Percentiles rank a stretch among this genome's conserved stretches.
These are phyloP conservation scores for Echria macrotheca DNA, from an alignment of 495 filamentous ascomycete genomes.

Conservation along the genomic window DNA sequence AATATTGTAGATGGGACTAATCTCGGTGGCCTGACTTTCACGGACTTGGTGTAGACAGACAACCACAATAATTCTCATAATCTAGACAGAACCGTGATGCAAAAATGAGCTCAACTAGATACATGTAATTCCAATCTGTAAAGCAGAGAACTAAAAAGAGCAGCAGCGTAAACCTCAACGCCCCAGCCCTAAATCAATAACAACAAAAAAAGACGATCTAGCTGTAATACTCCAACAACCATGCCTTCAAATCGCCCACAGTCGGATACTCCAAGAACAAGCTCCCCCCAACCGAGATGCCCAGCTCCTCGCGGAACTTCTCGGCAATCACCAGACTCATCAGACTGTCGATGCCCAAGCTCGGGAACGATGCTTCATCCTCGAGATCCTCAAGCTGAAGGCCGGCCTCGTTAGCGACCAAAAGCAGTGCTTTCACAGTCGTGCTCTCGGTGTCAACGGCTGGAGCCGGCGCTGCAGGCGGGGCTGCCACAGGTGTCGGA, in stretches of 20 bases:
- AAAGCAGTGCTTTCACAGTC: conserved; percentile 1
- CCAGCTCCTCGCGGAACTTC: conserved; percentile 40
- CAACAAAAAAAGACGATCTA: not conserved
- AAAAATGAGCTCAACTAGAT: no score
- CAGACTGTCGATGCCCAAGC: conserved; percentile 47
- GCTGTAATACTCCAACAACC: conserved; percentile 16
- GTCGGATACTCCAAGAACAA: conserved; percentile 43
- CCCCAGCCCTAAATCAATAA: no score
- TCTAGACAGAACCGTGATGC: no score
- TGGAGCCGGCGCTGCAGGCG: not conserved
- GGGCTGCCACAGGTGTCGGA: not conserved
- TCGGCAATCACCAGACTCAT: conserved; percentile 37
- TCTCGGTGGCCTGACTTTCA: no score
- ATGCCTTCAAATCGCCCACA: conserved; percentile 29
- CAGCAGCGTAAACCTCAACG: no score
- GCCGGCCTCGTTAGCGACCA: conserved; percentile 12
- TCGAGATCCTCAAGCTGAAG: conserved; percentile 6
- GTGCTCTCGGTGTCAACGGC: conserved; percentile 19
- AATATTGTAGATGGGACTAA: no score
- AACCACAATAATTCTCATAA: no score
- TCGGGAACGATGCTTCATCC: conserved; percentile 29
- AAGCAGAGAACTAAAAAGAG: no score
- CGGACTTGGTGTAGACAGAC: no score
- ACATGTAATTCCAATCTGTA: no score
- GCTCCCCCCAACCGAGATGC: conserved; percentile 28